These are phyloP conservation scores for Panicum virgatum DNA, from an alignment of 202 grass and related monocot species.

Conservation along the genomic window DNA sequence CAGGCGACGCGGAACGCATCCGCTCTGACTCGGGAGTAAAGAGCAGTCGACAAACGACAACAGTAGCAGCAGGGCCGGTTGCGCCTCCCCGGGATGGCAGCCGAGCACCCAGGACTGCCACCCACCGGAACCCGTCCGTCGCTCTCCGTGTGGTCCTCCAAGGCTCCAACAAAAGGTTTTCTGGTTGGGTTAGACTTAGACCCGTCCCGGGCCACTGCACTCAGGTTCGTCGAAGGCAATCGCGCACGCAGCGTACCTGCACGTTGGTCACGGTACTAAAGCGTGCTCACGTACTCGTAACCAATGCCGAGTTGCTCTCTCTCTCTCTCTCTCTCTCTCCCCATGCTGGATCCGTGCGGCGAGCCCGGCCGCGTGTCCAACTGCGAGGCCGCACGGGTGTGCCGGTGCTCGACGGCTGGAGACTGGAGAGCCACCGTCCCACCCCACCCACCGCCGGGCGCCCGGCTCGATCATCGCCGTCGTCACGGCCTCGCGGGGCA, in stretches of 20 bases:
- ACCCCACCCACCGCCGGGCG: too few relatives aligned
- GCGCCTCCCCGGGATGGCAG: background rate
- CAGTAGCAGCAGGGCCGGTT: background rate
- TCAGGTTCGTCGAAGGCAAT: background rate
- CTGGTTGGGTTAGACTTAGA: background rate
- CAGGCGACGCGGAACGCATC: background rate
- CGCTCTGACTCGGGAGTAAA: too few relatives aligned
- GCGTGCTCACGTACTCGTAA: background rate
- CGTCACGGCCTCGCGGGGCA: background rate
- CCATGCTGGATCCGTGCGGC: background rate
- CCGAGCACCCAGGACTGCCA: background rate
- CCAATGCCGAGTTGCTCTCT: background rate
- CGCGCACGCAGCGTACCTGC: background rate
- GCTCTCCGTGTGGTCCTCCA: background rate
- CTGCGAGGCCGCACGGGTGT: too few relatives aligned
- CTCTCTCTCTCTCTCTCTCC: too few relatives aligned
- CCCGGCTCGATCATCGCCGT: background rate
- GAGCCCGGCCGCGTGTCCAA: background rate
- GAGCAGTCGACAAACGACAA: background rate
- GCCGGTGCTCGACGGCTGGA: background rate
- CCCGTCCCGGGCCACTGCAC: background rate
- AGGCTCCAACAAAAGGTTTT: background rate
- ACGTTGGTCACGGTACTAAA: background rate
- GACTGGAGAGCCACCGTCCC: too few relatives aligned
- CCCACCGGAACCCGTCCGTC: background rate